A percentile compares a stretch with the other conserved stretches of the same genome.
Evolutionary conservation across 345 rosid species (phyloP).

Genomic region (Aegle marmelos): DNA sequence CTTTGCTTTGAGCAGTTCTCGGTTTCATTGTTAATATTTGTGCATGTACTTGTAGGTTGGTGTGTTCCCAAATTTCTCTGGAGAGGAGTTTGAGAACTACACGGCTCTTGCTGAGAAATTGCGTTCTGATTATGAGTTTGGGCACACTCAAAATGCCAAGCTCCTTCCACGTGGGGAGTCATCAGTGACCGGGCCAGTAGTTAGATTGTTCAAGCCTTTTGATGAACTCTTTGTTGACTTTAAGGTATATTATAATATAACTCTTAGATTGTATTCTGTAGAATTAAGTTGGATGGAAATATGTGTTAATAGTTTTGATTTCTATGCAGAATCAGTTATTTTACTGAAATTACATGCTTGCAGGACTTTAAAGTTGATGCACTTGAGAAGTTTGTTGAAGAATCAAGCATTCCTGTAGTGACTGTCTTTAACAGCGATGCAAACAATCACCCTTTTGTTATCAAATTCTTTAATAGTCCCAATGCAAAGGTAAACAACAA

Average conservation of each 20-base stretch:
- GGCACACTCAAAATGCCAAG: conserved; percentile 82
- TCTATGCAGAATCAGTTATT: background rate
- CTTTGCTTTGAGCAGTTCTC: background rate
- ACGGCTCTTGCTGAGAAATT: conserved; percentile 68
- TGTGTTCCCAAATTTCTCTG: conserved; percentile 84
- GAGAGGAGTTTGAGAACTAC: conserved; percentile 77
- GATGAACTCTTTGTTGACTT: conserved; percentile 80
- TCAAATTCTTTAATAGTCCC: conserved; percentile 71
- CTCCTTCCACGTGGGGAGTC: conserved; percentile 90
- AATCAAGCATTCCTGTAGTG: conserved; percentile 64
- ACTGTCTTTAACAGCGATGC: conserved; percentile 75
- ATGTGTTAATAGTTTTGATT: background rate
- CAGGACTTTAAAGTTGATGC: conserved; percentile 78
- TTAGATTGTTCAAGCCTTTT: conserved; percentile 95
- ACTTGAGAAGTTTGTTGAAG: conserved; percentile 77
- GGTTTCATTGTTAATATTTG: background rate
- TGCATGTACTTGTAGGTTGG: conserved; percentile 61
- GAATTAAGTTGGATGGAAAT: background rate
- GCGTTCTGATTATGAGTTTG: conserved; percentile 86
- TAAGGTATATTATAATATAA: conserved; percentile 47
- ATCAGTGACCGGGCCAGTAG: conserved; percentile 74
- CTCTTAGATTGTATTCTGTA: background rate
- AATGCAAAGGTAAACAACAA: conserved; percentile 58
- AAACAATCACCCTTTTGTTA: conserved; percentile 68
- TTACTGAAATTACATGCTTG: conserved; percentile 16